phyloP scores from a whole-genome alignment of 2,329 filamentous ascomycete species.

The Elsinoe arachidis region DNA sequence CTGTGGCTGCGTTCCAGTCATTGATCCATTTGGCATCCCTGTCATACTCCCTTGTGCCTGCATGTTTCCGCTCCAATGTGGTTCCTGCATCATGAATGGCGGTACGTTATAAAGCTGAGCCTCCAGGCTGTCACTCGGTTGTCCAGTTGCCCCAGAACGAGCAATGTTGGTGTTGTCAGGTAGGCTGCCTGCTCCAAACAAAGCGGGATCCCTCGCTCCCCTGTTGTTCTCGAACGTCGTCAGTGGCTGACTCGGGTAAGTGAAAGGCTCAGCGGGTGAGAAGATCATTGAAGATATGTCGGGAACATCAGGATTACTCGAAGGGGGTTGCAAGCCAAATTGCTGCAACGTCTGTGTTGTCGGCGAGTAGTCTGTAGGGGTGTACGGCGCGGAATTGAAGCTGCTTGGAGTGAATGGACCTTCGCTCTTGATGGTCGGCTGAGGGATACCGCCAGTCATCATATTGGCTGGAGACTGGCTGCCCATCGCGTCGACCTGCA shows the following conservation, averaged over 20 bases:
- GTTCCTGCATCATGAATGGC: conserved; percentile 57
- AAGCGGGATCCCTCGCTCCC: conserved; percentile 24
- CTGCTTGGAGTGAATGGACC: background rate
- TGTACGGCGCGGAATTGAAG: conserved; percentile 14
- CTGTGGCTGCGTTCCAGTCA: conserved; percentile 13
- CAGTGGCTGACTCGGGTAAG: conserved; percentile 69
- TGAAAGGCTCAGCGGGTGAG: conserved; percentile 66
- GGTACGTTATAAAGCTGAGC: conserved; percentile 65
- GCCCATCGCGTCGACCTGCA: background rate
- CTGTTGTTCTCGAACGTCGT: conserved; percentile 46
- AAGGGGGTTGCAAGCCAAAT: conserved; percentile 8
- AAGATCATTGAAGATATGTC: conserved; percentile 76
- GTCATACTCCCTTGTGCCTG: conserved; percentile 12
- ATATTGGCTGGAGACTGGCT: conserved; percentile 3
- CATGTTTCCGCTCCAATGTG: conserved; percentile 23
- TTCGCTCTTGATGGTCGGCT: conserved; percentile 1
- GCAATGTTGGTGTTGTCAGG: conserved; percentile 4
- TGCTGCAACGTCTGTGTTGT: conserved; percentile 11
- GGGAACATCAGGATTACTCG: conserved; percentile 43
- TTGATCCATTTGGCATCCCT: conserved; percentile 11
- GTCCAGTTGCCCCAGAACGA: conserved; percentile 12
- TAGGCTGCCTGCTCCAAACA: conserved; percentile 12
- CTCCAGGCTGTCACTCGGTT: conserved; percentile 54
- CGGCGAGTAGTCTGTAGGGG: conserved; percentile 15
- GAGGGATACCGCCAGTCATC: conserved; percentile 4